phyloP scores from a whole-genome alignment of 192 early-diverging fungal genomes.

The Entrophospora sp. region DNA sequence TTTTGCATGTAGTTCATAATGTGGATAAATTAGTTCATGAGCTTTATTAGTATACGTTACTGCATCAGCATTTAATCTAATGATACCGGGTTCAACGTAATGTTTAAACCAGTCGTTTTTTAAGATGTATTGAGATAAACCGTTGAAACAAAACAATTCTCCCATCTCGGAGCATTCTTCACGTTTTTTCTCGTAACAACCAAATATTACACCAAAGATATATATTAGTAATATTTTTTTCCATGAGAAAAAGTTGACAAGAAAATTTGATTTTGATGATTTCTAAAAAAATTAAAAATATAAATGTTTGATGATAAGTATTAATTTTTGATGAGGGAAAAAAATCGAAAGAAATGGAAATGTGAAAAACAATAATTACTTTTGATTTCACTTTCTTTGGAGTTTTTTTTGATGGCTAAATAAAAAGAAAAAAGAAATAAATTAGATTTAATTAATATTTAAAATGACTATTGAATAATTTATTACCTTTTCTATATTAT shows the following conservation, averaged over 20 bases:
- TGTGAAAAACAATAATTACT: too few species aligned
- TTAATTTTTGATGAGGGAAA: too few species aligned
- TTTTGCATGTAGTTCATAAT: slow-evolving; percentile 8
- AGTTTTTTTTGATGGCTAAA: too few species aligned
- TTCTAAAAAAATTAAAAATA: too few species aligned
- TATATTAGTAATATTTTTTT: neutral
- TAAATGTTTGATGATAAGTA: too few species aligned
- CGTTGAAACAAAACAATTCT: neutral
- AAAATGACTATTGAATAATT: too few species aligned
- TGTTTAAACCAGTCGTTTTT: slow-evolving; percentile 4
- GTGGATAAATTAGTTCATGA: neutral
- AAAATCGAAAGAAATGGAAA: too few species aligned
- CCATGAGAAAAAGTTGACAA: neutral
- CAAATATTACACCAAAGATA: neutral
- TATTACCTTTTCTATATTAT: too few species aligned
- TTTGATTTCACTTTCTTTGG: too few species aligned
- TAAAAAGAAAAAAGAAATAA: too few species aligned
- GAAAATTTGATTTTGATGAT: neutral
- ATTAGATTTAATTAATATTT: too few species aligned
- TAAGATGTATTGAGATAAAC: slow-evolving; percentile 10
- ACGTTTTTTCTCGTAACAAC: neutral
- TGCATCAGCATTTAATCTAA: neutral
- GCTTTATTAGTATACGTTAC: neutral
- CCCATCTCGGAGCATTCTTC: neutral
- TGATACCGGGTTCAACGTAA: neutral